Evolutionary conservation across 192 early-diverging fungal genomes (phyloP), one percentile per base, ranked within the genome.

Genomic region (Coemansia erecta): DNA sequence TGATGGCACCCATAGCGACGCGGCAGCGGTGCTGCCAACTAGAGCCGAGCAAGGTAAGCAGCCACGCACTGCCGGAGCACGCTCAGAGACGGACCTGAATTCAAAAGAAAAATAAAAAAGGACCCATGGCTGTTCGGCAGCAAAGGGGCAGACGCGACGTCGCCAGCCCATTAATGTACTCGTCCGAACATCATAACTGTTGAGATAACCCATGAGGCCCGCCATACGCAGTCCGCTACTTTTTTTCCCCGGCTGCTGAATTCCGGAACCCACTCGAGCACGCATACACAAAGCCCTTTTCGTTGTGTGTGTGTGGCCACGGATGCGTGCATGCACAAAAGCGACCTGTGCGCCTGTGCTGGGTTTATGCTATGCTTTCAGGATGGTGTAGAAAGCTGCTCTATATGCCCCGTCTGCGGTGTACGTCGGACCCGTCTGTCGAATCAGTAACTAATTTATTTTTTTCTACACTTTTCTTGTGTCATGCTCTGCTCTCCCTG

Each of bases 11-110:
- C 59, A 54, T 26, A 60, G 37, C 23, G 14, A 18, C 35, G 46
- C 46, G 17, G 26, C 24, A 39, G n/a, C 35, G 13, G 5, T n/a
- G 55, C 39, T 48, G 58, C 47, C 53, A n/a, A 41, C 66, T 11
- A 53, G 66, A 40, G 41, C 40, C n/a, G 59, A 61, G 48, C 58
- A 68, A 68, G 66, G 66, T 61, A 68, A 61, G 66, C 7, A n/a
- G 12, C 10, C 8, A 21, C 9, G 2, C 21, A 13, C 4, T 39
- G 23, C 18, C 8, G 24, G 24, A 2, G 18, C 24, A 11, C 13
- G 13, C 12, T 0, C 11, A 26, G 24, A 28, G 44, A 13, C 24
- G 23, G 35, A 7, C 8, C 35, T 37, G 35, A 37, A 37, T 37
- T 37, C 35, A 11, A 37, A 37, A 37, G 35, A 37, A 37, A 37